Percentiles rank a stretch among this genome's conserved stretches.
Conservation (phyloP, 352 stramenopile genomes). For the Phytophthora vignae region DNA sequence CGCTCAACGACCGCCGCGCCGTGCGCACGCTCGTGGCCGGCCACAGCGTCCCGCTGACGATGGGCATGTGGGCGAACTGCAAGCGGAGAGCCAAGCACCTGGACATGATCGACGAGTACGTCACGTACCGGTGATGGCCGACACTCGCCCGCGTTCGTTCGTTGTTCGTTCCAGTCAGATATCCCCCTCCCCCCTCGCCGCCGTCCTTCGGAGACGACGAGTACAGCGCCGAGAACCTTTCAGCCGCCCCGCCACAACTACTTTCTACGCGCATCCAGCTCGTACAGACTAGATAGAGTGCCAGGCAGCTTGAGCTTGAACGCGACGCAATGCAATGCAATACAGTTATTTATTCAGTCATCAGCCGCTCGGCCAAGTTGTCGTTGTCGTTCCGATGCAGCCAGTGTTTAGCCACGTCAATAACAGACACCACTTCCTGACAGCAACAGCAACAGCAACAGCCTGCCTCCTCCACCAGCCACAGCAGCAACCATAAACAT, state of each 20-base stretch:
- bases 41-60: constrained; percentile 57
- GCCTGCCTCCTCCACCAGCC: no score
- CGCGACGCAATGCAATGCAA: constrained; percentile 18
- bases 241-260: constrained; percentile 8
- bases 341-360: constrained; percentile 31
- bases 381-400: no score
- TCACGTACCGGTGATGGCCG: constrained; percentile 45
- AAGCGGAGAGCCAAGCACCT: constrained; percentile 51
- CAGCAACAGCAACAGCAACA: neutral
- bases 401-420: neutral
- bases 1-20: constrained; percentile 45
- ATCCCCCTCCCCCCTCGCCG: constrained; percentile 4
- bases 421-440: neutral
- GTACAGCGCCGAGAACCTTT: constrained; percentile 22
- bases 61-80: constrained; percentile 53
- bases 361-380: no score
- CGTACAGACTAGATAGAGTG: constrained; percentile 9
- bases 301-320: constrained; percentile 28
- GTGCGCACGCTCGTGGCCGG: constrained; percentile 49
- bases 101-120: constrained; percentile 60
- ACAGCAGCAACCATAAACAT: no score
- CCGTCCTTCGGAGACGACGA: constrained; percentile 19
- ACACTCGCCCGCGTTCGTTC: no score
- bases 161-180: constrained; percentile 5
- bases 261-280: neutral